Percentiles rank a stretch among this genome's conserved stretches.
Evolutionary conservation across 805 yeast species (phyloP).

Genomic region (Schizosaccharomyces octosporus): DNA sequence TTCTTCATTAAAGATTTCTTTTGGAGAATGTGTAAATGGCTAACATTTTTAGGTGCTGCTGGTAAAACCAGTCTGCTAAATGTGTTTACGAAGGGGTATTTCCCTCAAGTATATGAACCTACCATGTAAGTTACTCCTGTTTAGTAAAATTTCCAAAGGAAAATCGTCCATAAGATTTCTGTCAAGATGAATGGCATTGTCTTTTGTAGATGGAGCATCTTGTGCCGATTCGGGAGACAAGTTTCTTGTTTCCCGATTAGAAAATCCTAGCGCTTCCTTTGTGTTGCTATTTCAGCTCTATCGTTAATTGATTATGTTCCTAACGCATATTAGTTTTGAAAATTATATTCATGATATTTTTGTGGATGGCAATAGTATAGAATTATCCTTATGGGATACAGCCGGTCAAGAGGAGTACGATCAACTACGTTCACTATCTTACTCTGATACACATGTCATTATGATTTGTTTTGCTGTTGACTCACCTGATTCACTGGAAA

Average conservation of each 20-base stretch:
- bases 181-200: no score
- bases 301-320: background rate
- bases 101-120: slow-evolving; percentile 95
- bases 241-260: background rate
- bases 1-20: background rate
- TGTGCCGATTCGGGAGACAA: background rate
- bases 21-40: background rate
- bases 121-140: slow-evolving; percentile 28
- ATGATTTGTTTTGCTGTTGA: slow-evolving; percentile 94
- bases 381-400: slow-evolving; percentile 88
- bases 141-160: background rate
- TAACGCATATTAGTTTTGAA: slow-evolving; percentile 28
- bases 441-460: slow-evolving; percentile 87
- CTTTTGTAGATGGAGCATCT: background rate
- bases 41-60: slow-evolving; percentile 72
- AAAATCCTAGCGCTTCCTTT: no score
- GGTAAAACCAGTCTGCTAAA: slow-evolving; percentile 88
- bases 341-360: slow-evolving; percentile 92
- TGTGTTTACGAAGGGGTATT: slow-evolving; percentile 89
- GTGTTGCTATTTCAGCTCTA: no score
- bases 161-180: no score
- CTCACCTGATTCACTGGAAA: slow-evolving; percentile 78
- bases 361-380: slow-evolving; percentile 81
- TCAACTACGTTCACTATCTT: slow-evolving; percentile 70
- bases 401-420: slow-evolving; percentile 98